Evolutionary conservation across 1,284 basidiomycete species (phyloP).

Genomic region (Sparassis latifolia): DNA sequence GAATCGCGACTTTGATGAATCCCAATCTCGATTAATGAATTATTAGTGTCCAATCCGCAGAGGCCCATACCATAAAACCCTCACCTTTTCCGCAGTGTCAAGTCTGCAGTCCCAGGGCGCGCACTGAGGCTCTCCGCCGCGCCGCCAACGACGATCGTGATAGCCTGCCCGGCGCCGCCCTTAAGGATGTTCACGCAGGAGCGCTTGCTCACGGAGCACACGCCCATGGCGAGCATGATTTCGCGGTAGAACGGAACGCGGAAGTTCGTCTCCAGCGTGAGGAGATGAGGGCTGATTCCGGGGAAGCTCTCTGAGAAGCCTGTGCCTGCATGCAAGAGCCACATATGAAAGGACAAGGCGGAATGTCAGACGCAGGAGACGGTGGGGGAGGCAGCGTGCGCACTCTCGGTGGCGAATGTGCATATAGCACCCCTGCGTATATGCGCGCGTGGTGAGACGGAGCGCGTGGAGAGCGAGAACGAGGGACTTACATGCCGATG

Average conservation of each 20-base stretch:
- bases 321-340: conserved; percentile 52
- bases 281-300: conserved; percentile 86
- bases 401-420: conserved; percentile 91
- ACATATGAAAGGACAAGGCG: conserved; percentile 1
- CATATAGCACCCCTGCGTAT: conserved; percentile 78
- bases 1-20: conserved; percentile 96
- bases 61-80: conserved; percentile 4
- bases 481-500: conserved; percentile 75
- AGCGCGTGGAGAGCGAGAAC: too few relatives aligned
- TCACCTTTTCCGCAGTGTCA: conserved; percentile 79
- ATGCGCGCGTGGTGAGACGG: too few relatives aligned
- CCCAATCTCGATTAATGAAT: conserved; percentile 48
- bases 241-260: conserved; percentile 92
- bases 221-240: conserved; percentile 77
- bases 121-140: conserved; percentile 93
- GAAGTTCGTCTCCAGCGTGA: conserved; percentile 91
- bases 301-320: conserved; percentile 91
- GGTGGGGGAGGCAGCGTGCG: conserved; percentile 10
- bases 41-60: neutral
- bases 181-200: conserved; percentile 89
- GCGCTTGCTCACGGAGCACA: conserved; percentile 87
- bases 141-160: conserved; percentile 95
- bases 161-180: conserved; percentile 65
- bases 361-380: conserved; percentile 8
- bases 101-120: conserved; percentile 90